Evolutionary conservation across 306 rosid genomes (phyloP).

Genomic region (Sophora flavescens): DNA sequence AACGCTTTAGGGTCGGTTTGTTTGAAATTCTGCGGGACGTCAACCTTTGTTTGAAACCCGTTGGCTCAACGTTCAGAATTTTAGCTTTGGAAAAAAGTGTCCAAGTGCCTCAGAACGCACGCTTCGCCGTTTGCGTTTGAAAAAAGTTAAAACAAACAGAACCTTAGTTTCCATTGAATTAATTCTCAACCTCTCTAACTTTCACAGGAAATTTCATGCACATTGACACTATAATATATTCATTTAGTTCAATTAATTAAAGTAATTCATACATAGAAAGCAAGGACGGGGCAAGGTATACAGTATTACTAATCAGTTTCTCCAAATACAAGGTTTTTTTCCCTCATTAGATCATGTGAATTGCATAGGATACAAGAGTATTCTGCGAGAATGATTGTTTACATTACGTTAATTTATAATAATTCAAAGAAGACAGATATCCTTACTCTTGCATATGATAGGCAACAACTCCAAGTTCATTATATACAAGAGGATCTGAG

Average conservation of each 20-base stretch:
- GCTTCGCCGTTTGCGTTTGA: too few species aligned
- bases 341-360: constrained; percentile 18
- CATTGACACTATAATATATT: background rate
- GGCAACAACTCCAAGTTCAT: constrained; percentile 98
- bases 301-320: background rate
- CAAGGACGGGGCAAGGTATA: background rate
- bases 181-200: background rate
- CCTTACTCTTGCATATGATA: constrained; percentile 93
- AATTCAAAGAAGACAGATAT: constrained; percentile 35
- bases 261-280: background rate
- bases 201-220: too few species aligned
- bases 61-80: too few species aligned
- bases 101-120: too few species aligned
- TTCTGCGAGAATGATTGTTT: background rate
- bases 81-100: too few species aligned
- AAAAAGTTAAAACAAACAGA: too few species aligned
- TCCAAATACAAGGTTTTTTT: constrained; percentile 1
- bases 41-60: too few species aligned
- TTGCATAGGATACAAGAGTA: constrained; percentile 7
- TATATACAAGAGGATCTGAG: constrained; percentile 92
- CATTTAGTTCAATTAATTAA: background rate
- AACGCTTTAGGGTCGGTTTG: too few species aligned
- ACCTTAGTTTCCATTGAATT: too few species aligned
- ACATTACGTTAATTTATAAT: constrained; percentile 6
- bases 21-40: too few species aligned